Evolutionary conservation across 805 yeast species (phyloP).

Genomic region (Candida vaughaniae): DNA sequence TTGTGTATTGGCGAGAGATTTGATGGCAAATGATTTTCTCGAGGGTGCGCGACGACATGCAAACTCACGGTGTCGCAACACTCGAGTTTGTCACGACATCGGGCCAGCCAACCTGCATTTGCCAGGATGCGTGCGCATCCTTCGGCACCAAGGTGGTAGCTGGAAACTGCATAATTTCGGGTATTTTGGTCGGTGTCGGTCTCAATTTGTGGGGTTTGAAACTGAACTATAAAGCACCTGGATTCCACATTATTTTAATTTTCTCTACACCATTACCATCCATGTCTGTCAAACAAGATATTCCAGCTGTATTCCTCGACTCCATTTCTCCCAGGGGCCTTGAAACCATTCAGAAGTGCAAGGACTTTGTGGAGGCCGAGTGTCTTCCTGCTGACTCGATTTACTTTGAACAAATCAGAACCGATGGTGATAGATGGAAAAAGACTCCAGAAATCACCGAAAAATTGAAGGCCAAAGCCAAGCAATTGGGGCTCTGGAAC

Average conservation of each 20-base stretch:
- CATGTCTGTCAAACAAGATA: constrained; percentile 27
- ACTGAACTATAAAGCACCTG: too few relatives aligned
- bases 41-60: constrained; percentile 1
- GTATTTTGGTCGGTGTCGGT: too few relatives aligned
- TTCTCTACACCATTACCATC: too few relatives aligned
- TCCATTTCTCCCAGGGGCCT: constrained; percentile 35
- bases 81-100: too few relatives aligned
- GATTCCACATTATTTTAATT: too few relatives aligned
- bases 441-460: constrained; percentile 48
- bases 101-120: too few relatives aligned
- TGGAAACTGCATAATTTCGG: too few relatives aligned
- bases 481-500: constrained; percentile 57
- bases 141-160: too few relatives aligned
- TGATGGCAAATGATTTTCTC: constrained; percentile 10
- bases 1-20: too few relatives aligned
- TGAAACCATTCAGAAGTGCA: constrained; percentile 38
- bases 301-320: constrained; percentile 40
- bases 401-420: constrained; percentile 39
- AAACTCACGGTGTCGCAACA: neutral
- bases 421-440: constrained; percentile 48
- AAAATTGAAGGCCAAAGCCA: constrained; percentile 52
- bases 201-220: too few relatives aligned
- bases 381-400: constrained; percentile 56
- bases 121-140: too few relatives aligned
- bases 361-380: constrained; percentile 54